Evolutionary conservation across 2,329 filamentous ascomycete species (phyloP), one percentile per base, ranked within the genome.

Genomic region (Claviceps sp.): DNA sequence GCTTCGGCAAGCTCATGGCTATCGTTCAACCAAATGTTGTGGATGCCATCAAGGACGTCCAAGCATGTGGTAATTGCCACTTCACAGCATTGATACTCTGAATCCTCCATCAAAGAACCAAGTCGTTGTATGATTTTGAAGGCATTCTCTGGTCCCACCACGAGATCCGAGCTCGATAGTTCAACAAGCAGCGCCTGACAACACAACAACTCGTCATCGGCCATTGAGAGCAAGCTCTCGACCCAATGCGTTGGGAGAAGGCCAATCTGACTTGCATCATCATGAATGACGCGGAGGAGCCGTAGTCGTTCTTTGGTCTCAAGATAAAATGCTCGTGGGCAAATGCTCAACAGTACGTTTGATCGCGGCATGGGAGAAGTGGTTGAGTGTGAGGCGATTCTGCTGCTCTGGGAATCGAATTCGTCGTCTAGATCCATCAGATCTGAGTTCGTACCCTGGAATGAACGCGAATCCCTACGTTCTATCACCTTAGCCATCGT

Each of bases 41-140:
- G 76, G 50, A 88, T 74, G 39, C 77, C 79, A 50, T 77, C 70
- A 63, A 95, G 76, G 51, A 87, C 69, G 47, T 84, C 78, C 24
- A 95, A 73, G 56, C 82, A 84, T 17, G 82, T 71, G 45, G 76
- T 77, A 48, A 89, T 70, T 4, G 85, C 81, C 19, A 83, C 78
- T 67, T 96, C 90, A 55, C 85, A 91, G 56, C 81, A 80, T 53
- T 83, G 80, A 59, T 84, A 84, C 30, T 80, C 75, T 53, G 81
- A 77, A 3, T 73, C 70, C 14, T 71, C 68, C 22, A 84, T 73
- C 6, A 82, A 68, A 0, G 61, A 62, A 1, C 77, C 79, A 5
- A 80, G 61, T 34, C 72, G 70, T 55, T 77, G 67, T 22, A 83
- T 64, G 2, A 83, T 65, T 3, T 59, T 65, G 10, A 68, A 56